These are phyloP conservation scores for Saccharomycopsis schoenii DNA, from an alignment of 805 yeast genomes.

Conservation along the genomic window DNA sequence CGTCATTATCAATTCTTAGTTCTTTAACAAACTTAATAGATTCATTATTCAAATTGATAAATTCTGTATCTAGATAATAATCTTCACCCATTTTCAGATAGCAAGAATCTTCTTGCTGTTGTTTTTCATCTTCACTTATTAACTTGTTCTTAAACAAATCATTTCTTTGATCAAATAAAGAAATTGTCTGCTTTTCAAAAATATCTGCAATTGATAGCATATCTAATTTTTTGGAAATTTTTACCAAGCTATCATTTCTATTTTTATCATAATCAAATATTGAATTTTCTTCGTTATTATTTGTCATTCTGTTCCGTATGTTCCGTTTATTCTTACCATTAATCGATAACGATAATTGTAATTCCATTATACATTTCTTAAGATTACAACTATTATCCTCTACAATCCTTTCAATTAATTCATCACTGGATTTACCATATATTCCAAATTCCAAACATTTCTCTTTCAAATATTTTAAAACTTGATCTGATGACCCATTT, in stretches of 20 bases:
- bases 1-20: background rate
- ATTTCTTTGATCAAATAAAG: background rate
- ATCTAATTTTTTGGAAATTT: background rate
- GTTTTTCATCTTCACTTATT: background rate
- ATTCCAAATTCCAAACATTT: slow-evolving; percentile 32
- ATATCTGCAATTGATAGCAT: background rate
- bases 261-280: too few relatives aligned
- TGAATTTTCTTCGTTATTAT: background rate
- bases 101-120: background rate
- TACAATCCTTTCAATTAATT: slow-evolving; percentile 25
- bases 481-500: background rate
- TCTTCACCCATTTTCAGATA: background rate
- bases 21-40: background rate
- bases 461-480: slow-evolving; percentile 8
- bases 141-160: background rate
- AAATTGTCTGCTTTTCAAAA: slow-evolving; percentile 21
- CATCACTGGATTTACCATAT: slow-evolving; percentile 28
- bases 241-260: background rate
- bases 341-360: slow-evolving; percentile 32
- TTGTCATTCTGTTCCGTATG: background rate
- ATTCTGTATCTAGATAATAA: background rate
- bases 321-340: background rate
- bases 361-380: slow-evolving; percentile 35
- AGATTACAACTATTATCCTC: slow-evolving; percentile 30
- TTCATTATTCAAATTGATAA: background rate